phyloP scores from a whole-genome alignment of 345 rosid species.

The Melastoma malabathricum region DNA sequence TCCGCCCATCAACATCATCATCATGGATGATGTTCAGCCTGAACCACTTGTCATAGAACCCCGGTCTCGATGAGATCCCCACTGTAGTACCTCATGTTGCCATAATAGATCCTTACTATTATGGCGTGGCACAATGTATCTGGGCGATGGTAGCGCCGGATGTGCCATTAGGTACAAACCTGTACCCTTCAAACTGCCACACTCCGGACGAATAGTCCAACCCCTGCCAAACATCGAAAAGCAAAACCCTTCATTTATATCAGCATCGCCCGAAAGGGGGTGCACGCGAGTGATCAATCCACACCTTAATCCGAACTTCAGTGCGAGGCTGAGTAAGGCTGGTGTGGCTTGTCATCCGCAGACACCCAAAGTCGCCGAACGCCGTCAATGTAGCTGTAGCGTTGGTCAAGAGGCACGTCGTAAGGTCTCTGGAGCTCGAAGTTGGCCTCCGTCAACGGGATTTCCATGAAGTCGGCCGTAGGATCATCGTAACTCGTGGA shows the following conservation, averaged over 20 bases:
- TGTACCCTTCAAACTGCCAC: slow-evolving; percentile 31
- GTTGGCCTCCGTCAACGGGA: slow-evolving; percentile 13
- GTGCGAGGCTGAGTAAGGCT: slow-evolving; percentile 29
- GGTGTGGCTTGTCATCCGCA: slow-evolving; percentile 29
- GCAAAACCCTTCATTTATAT: background rate
- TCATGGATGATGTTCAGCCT: slow-evolving; percentile 24
- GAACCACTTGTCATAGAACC: slow-evolving; percentile 28
- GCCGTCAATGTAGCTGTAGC: slow-evolving; percentile 21
- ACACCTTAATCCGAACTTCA: slow-evolving; percentile 21
- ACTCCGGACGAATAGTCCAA: slow-evolving; percentile 25
- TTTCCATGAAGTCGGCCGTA: slow-evolving; percentile 14
- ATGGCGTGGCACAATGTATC: slow-evolving; percentile 23
- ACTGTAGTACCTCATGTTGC: slow-evolving; percentile 20
- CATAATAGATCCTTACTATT: slow-evolving; percentile 19
- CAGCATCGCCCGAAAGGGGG: background rate
- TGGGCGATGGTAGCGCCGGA: slow-evolving; percentile 22
- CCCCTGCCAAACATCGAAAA: slow-evolving; percentile 9
- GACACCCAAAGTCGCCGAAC: slow-evolving; percentile 20
- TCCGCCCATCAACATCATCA: slow-evolving; percentile 22
- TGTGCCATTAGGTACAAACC: slow-evolving; percentile 31
- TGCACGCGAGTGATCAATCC: no score
- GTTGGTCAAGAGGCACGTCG: slow-evolving; percentile 11
- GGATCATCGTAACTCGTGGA: no score
- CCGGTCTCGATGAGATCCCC: slow-evolving; percentile 4
- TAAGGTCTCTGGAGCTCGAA: slow-evolving; percentile 24